Evolutionary conservation across 768 basidiomycete species (phyloP).

Genomic region (Tricholoma hemisulphureum): DNA sequence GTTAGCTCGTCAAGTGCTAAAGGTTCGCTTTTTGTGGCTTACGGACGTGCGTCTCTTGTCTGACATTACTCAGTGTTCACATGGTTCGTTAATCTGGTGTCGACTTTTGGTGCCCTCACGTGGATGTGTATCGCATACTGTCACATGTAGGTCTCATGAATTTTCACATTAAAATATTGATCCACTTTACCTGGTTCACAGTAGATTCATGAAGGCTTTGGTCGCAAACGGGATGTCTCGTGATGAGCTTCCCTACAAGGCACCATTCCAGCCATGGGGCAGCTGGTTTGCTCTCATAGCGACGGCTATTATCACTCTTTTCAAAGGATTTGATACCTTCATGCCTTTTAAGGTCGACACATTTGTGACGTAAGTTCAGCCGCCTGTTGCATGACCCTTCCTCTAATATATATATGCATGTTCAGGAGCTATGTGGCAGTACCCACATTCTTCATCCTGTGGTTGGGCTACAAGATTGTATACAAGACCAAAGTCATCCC

Average conservation of each 20-base stretch:
- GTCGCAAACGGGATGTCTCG: constrained; percentile 41
- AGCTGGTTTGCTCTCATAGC: constrained; percentile 57
- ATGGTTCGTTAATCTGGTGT: constrained; percentile 50
- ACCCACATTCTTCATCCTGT: constrained; percentile 41
- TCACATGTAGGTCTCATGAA: constrained; percentile 49
- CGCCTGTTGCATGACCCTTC: background rate
- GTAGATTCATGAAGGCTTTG: constrained; percentile 46
- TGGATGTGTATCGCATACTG: constrained; percentile 55
- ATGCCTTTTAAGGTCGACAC: constrained; percentile 51
- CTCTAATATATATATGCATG: constrained; percentile 10
- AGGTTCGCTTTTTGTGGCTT: constrained; percentile 32
- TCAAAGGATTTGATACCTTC: constrained; percentile 58
- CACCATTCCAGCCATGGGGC: constrained; percentile 63
- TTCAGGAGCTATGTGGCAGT: constrained; percentile 45
- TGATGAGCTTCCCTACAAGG: constrained; percentile 47
- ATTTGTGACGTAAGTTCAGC: constrained; percentile 55
- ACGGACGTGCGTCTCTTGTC: background rate
- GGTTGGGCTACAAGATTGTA: constrained; percentile 40
- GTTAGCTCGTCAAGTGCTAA: constrained; percentile 48
- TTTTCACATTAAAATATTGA: background rate
- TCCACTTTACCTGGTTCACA: constrained; percentile 11
- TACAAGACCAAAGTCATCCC: constrained; percentile 39
- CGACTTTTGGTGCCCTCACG: constrained; percentile 47
- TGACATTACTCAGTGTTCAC: constrained; percentile 44
- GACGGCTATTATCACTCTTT: constrained; percentile 52